Conservation (phyloP, 495 filamentous ascomycete species). For the Penicillium flavigenum region DNA sequence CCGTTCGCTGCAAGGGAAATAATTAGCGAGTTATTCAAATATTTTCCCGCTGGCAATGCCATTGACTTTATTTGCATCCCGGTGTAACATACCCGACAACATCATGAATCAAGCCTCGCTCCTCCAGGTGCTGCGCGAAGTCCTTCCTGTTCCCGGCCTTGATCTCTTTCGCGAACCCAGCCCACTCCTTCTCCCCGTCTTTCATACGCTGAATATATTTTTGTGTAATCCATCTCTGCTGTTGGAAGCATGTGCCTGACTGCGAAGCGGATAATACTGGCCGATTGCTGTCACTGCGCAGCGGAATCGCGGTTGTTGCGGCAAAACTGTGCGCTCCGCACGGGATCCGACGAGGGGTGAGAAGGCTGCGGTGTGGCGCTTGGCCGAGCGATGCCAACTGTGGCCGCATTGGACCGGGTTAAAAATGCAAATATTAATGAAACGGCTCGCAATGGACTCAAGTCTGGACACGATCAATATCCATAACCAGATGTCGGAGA, state of each 20-base stretch:
- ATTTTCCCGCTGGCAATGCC: neutral
- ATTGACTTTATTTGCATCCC: neutral
- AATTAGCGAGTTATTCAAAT: constrained; percentile 7
- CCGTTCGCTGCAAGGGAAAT: constrained; percentile 46
- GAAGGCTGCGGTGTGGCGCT: constrained; percentile 25
- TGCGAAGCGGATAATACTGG: constrained; percentile 12
- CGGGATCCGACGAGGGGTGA: constrained; percentile 15
- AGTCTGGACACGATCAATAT: constrained; percentile 14
- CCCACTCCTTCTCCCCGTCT: constrained; percentile 59
- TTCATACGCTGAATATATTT: constrained; percentile 51
- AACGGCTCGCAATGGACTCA: constrained; percentile 12
- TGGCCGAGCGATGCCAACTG: constrained; percentile 26
- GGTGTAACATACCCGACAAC: constrained; percentile 68
- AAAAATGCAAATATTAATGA: constrained; percentile 6
- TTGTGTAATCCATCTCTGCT: constrained; percentile 50
- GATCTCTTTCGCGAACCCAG: constrained; percentile 54
- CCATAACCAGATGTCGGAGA: constrained; percentile 18
- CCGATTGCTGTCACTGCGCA: constrained; percentile 19
- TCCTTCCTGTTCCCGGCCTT: constrained; percentile 58
- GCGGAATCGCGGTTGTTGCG: constrained; percentile 23
- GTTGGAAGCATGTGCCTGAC: constrained; percentile 13
- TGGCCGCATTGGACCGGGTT: constrained; percentile 32
- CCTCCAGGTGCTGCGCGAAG: constrained; percentile 70
- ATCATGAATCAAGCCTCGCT: constrained; percentile 76
- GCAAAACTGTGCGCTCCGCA: constrained; percentile 32